A percentile compares a stretch with the other conserved stretches of the same genome.
Evolutionary conservation across 2,329 filamentous ascomycete genomes (phyloP).

Genomic region (Lithohypha guttulata): DNA sequence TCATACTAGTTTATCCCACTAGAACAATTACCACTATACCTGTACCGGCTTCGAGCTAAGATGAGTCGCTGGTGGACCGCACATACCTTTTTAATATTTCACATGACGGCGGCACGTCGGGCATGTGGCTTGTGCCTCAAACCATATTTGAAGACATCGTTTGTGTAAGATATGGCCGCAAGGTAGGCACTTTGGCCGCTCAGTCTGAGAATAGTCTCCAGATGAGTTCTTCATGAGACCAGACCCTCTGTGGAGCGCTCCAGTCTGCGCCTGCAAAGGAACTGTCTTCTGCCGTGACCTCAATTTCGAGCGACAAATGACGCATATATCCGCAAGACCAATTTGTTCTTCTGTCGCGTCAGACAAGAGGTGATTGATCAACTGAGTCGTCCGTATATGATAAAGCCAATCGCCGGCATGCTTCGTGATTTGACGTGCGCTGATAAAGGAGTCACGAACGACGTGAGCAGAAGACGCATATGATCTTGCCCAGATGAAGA

Average conservation of each 20-base stretch:
- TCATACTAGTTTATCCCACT: conserved; percentile 1
- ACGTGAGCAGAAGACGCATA: conserved; percentile 2
- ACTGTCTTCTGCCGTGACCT: conserved; percentile 3
- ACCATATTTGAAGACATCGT: conserved; percentile 4
- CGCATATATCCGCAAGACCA: conserved; percentile 4
- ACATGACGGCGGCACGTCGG: conserved; percentile 2
- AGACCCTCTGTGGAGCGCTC: conserved; percentile 1
- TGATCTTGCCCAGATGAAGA: conserved; percentile 3
- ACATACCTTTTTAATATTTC: conserved; percentile 4
- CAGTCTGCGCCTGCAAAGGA: conserved; percentile 3
- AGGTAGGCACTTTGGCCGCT: conserved; percentile 3
- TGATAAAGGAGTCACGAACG: conserved; percentile 4
- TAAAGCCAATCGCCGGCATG: conserved; percentile 3
- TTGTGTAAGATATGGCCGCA: conserved; percentile 4
- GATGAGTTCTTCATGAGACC: conserved; percentile 3
- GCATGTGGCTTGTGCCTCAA: conserved; percentile 3
- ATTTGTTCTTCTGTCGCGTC: conserved; percentile 4
- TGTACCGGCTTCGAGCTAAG: conserved; percentile 3
- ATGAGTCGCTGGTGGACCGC: conserved; percentile 3
- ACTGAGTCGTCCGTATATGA: conserved; percentile 2
- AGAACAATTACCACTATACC: conserved; percentile 4
- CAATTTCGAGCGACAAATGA: conserved; percentile 4
- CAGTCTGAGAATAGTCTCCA: conserved; percentile 4
- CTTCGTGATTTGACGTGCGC: conserved; percentile 2
- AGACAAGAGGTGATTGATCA: conserved; percentile 4